Percentiles rank a stretch among this genome's conserved stretches.
Conservation (phyloP, 805 yeast species). For the Lachancea sp. region DNA sequence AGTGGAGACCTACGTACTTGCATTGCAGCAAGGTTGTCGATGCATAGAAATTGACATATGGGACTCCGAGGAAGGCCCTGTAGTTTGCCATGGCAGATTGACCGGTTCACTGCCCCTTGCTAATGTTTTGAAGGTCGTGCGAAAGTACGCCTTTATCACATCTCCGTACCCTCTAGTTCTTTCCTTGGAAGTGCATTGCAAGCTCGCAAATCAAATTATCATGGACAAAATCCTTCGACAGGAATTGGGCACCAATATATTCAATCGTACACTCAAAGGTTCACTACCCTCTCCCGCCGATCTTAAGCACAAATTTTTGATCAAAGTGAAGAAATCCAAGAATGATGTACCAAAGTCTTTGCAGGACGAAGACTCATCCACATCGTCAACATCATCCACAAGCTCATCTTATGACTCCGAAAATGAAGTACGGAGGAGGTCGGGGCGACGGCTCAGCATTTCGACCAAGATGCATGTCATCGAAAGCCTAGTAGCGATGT, state of each 20-base stretch:
- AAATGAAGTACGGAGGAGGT: slow-evolving; percentile 18
- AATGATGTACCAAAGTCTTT: background rate
- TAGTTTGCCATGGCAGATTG: slow-evolving; percentile 87
- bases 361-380: slow-evolving; percentile 1
- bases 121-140: slow-evolving; percentile 65
- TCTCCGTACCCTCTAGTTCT: slow-evolving; percentile 81
- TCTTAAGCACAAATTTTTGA: slow-evolving; percentile 60
- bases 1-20: slow-evolving; percentile 80
- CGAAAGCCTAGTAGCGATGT: slow-evolving; percentile 22
- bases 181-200: slow-evolving; percentile 82
- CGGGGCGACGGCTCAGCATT: slow-evolving; percentile 28
- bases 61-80: slow-evolving; percentile 80
- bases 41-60: slow-evolving; percentile 94
- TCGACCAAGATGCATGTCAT: slow-evolving; percentile 20
- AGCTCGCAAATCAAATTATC: slow-evolving; percentile 54
- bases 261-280: slow-evolving; percentile 22
- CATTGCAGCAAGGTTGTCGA: slow-evolving; percentile 85
- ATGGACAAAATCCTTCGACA: slow-evolving; percentile 49
- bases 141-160: slow-evolving; percentile 82
- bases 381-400: slow-evolving; percentile 29
- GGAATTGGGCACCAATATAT: slow-evolving; percentile 52
- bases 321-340: slow-evolving; percentile 67
- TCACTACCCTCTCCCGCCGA: slow-evolving; percentile 67
- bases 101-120: slow-evolving; percentile 65
- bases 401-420: slow-evolving; percentile 32